These are phyloP conservation scores for Marvania coccoides DNA, from an alignment of 139 green algal species.

Conservation along the genomic window DNA sequence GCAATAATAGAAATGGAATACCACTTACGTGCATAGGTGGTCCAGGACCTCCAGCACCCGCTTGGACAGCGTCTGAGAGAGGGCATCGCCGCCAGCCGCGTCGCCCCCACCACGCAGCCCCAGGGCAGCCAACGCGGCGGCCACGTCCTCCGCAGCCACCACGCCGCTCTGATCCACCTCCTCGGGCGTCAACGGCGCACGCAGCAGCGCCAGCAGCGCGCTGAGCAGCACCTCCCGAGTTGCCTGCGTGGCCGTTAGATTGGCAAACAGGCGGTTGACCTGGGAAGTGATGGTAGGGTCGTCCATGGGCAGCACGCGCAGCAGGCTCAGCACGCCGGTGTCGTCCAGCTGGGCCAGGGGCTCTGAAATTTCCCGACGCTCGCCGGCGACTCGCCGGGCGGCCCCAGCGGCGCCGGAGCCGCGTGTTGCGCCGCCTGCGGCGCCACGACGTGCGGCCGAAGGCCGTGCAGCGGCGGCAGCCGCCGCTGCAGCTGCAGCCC, in stretches of 20 bases:
- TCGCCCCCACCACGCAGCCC: background rate
- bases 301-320: conserved; percentile 53
- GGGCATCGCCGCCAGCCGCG: background rate
- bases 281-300: conserved; percentile 43
- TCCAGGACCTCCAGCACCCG: conserved; percentile 61
- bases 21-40: conserved; percentile 35
- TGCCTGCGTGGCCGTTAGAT: conserved; percentile 50
- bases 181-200: conserved; percentile 21
- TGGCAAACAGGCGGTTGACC: conserved; percentile 73
- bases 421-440: background rate
- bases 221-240: conserved; percentile 19
- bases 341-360: conserved; percentile 53
- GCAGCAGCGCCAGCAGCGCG: conserved; percentile 61
- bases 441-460: too few relatives aligned
- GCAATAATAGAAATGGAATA: background rate
- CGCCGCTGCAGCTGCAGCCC: background rate
- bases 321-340: conserved; percentile 51
- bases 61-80: conserved; percentile 33
- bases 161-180: background rate
- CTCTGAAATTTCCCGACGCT: too few relatives aligned
- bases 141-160: background rate
- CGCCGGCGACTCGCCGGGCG: too few relatives aligned
- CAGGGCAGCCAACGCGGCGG: background rate
- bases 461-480: background rate
- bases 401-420: background rate